Base-by-base conservation (phyloP, 306 rosid species). In the Dryas alaskensis region DNA sequence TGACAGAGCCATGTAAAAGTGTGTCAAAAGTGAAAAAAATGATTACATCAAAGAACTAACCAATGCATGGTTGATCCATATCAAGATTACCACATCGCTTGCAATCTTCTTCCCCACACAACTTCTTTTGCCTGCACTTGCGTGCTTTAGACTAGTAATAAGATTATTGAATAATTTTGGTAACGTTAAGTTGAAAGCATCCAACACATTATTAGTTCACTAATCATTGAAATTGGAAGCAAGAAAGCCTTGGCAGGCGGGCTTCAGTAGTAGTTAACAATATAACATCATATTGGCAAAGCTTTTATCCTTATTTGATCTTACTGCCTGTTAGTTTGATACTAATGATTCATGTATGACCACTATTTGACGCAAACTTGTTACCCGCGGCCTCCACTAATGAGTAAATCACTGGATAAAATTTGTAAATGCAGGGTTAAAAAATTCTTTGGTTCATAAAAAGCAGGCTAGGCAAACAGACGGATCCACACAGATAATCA, bases 61-160 rank as follows among this genome's bases (percentile, higher is more conserved):
- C 97, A 5, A 87, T 78, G 80, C 97, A 91, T 19, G 90, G 89
- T 73, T 87, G 81, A 22, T 89, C 72, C 72, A 81, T 83, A 48
- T 91, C 91, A 31, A 82, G 69, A 59, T 83, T 25, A 73, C 92
- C 86, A 72, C 97, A 89, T 78, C 92, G 79, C 82, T 85, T 86
- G 87, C 92, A 84, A 67, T 84, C 90, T 83, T 89, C 84, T 78
- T 91, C 94, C 5, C 94, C 87, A 7, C 89, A 87, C 71, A 91
- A 57, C 69, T 81, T 91, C 82, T 91, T 89, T 80, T 91, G 92
- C 87, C 94, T 91, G 86, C 88, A 68, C 37, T 58, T 44, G 42
- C 1, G 64, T 73, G 60, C 78, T 3, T 10, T 42, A 13, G 8
- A 54, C n/a, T 52, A 16, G 47, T 17, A 40, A 16, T 37, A 39